phyloP scores from a whole-genome alignment of 208 protist species.

The Histomonas meleagridis region DNA sequence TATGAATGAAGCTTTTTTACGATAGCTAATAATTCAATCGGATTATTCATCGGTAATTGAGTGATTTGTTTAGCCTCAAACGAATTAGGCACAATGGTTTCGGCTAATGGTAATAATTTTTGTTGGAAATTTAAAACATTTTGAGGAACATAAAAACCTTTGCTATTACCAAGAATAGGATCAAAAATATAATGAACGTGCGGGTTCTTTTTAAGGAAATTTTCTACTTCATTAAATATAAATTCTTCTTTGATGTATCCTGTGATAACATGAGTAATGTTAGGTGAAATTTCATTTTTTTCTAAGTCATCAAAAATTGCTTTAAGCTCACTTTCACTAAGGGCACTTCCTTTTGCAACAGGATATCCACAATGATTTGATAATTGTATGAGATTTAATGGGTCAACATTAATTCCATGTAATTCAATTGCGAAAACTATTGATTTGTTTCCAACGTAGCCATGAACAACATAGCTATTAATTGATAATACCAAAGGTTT shows the following conservation, averaged over 20 bases:
- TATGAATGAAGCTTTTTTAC: neutral
- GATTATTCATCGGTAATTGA: neutral
- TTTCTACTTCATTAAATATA: neutral
- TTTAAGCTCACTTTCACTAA: neutral
- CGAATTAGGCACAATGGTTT: neutral
- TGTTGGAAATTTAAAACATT: neutral
- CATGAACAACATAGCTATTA: neutral
- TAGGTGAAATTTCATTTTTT: neutral
- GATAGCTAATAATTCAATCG: neutral
- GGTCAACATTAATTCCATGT: neutral
- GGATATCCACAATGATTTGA: conserved; percentile 19
- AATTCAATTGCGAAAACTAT: conserved; percentile 1
- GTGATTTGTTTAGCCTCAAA: neutral
- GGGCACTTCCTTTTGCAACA: neutral
- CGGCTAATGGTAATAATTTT: neutral
- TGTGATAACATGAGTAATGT: neutral
- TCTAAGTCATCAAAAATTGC: neutral
- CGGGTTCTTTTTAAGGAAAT: neutral
- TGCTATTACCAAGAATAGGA: neutral
- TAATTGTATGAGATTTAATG: conserved; percentile 36
- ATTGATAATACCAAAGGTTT: neutral
- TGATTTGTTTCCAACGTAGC: neutral
- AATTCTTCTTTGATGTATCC: neutral
- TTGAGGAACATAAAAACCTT: neutral
- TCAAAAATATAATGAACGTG: neutral